Base-by-base conservation (phyloP, 1,139 yeast species). In the Sugiyamaella japonica region DNA sequence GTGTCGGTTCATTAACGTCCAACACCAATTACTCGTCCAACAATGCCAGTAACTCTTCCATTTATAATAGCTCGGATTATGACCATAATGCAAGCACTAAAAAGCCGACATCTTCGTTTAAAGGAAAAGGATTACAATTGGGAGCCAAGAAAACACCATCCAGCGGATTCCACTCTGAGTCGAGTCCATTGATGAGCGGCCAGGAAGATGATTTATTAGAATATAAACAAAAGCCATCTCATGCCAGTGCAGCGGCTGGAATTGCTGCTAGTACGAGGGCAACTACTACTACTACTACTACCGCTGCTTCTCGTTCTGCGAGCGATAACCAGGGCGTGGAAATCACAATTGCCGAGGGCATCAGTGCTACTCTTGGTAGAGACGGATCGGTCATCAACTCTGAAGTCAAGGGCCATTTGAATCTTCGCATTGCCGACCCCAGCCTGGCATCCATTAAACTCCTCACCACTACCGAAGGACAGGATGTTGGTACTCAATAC, bases 331-430 rank as follows among this genome's bases (percentile, higher is more conserved):
- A 87, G 61, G 97, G 97, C 62, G 85, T 91, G 54, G 80, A 89
- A 70, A 78, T 91, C 59, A 78, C 88, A 10, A 74, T 90, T 50
- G 84, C 84, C 65, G 99, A 93, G 73, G 84, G 85, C 63, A 76
- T 90, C 57, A 77, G 82, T 47, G 95, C 95, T 6, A 84, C 83
- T 65, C 79, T 91, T 59, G 76, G 86, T 25, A 85, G 98, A 67
- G 97, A 91, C 65, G 98, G 98, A 48, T 78, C 87, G 1, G 76
- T 90, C 56, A 70, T 79, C 53, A 76, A 83, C 29, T 82, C 90
- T 47, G 97, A 91, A 69, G 80, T 90, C 58, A 89, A 89, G 72
- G 99, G 99, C 69, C 95, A 87, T 63, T 77, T 93, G 64, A 96
- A 89, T 72, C 77, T 93, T 68, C 85, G 97, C 71, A 84, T 93